Base-by-base conservation (phyloP, 2,329 filamentous ascomycete species). In the Pestalotiopsis sp. region DNA sequence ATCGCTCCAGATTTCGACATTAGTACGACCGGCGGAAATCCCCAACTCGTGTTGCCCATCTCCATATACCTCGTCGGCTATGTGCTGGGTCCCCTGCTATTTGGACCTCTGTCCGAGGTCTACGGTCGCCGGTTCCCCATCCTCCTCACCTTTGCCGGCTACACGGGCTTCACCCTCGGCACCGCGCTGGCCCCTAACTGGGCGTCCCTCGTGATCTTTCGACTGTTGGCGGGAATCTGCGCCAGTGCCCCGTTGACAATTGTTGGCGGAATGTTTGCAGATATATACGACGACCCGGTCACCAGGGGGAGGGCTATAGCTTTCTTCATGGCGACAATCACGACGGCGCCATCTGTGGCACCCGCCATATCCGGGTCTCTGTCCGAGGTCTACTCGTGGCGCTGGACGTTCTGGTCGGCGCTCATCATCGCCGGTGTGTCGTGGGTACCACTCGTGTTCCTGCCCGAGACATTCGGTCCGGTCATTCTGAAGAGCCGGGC, bases 361-460 rank as follows among this genome's bases (percentile, higher is more conserved):
- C 65, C 65, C 12, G 31, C 31, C 12, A 41, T 61, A 11, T 59
- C 65, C 4, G 65, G 52, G 7, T 66, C 23, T 2, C 23, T 59
- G 14, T 60, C 65, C 4, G 31, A 40, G 31, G 12, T 27, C n/a
- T n/a, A 23, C 57, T 66, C 56, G 7, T 86, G 84, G 84, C 76
- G 82, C 27, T 85, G 83, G 81, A 77, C 80, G 0, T 86, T 85
- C 49, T 83, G 82, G 76, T 66, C 70, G 3, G 74, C 69, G 0
- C 60, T 75, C 11, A 74, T 72, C 0, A 60, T 77, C 9, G 76
- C 74, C 0, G 82, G 77, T 0, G 71, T 74, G 4, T 83, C 82
- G 0, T 84, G 83, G 80, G 78, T 85, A 1, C 74, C 85, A 2
- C 76, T 89, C 23, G 70, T 86, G 13, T 80, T 86, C 66, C 79